Percentiles rank a stretch among this genome's conserved stretches.
phyloP scores from a whole-genome alignment of 2,329 filamentous ascomycete species.

The Coniosporium tulheliwenetii region DNA sequence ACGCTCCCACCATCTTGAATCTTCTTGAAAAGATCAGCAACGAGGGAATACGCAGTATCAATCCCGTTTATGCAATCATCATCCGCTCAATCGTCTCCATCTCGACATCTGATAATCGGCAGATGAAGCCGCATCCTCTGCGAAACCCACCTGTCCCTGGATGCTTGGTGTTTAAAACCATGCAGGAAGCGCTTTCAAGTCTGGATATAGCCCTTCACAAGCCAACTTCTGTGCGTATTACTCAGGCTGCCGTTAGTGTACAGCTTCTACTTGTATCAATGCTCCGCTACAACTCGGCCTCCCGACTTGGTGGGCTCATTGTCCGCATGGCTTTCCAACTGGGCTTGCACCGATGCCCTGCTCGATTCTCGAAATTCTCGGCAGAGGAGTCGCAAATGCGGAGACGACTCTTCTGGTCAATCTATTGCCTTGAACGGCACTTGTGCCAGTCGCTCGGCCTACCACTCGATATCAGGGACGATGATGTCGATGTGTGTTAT shows the following conservation, averaged over 20 bases:
- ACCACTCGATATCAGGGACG: constrained; percentile 38
- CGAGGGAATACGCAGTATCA: constrained; percentile 13
- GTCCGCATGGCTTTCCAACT: constrained; percentile 40
- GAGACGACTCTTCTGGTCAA: constrained; percentile 40
- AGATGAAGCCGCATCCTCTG: constrained; percentile 12
- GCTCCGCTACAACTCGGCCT: constrained; percentile 40
- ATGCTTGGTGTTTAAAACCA: constrained; percentile 29
- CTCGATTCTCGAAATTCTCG: constrained; percentile 35
- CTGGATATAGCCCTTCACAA: constrained; percentile 30
- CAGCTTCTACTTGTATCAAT: constrained; percentile 41
- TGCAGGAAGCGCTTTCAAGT: constrained; percentile 34
- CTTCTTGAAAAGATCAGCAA: constrained; percentile 28
- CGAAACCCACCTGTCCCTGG: constrained; percentile 22
- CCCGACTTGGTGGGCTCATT: constrained; percentile 38
- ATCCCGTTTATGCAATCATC: constrained; percentile 24
- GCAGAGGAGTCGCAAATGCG: constrained; percentile 30
- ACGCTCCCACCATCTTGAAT: constrained; percentile 35
- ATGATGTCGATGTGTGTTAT: constrained; percentile 43
- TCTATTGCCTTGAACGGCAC: constrained; percentile 39
- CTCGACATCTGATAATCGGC: constrained; percentile 36
- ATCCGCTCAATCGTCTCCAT: constrained; percentile 37
- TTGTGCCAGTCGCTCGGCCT: constrained; percentile 41
- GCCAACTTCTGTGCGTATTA: constrained; percentile 29
- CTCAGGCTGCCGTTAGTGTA: constrained; percentile 37
- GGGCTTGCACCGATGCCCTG: constrained; percentile 42